Percentiles rank a stretch among this genome's conserved stretches.
These are phyloP conservation scores for Microsporum canis DNA, from an alignment of 2,329 filamentous ascomycete genomes.

Conservation along the genomic window DNA sequence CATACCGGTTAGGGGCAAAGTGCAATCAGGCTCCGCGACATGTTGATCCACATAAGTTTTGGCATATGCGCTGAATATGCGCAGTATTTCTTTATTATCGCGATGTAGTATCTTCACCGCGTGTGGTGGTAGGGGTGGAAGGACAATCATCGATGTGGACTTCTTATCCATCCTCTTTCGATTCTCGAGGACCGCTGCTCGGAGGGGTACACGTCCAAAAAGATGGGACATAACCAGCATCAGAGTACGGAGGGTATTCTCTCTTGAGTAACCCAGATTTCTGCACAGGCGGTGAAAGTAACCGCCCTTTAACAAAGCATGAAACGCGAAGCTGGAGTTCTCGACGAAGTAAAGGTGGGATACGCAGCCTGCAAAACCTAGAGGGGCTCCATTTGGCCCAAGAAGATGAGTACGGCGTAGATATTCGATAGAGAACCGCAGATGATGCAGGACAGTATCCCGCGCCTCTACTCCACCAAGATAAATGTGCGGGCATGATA, in stretches of 20 bases:
- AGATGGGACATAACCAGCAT: constrained; percentile 60
- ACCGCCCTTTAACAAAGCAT: constrained; percentile 58
- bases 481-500: constrained; percentile 59
- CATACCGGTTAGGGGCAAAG: constrained; percentile 49
- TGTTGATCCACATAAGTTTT: constrained; percentile 58
- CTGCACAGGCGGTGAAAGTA: constrained; percentile 57
- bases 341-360: constrained; percentile 67
- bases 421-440: constrained; percentile 73
- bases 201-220: constrained; percentile 46
- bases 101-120: constrained; percentile 46
- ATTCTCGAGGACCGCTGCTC: constrained; percentile 38
- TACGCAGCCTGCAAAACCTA: constrained; percentile 62
- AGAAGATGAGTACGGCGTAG: constrained; percentile 58
- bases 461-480: constrained; percentile 58
- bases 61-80: constrained; percentile 58
- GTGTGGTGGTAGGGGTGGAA: constrained; percentile 50
- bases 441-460: constrained; percentile 60
- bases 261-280: constrained; percentile 32
- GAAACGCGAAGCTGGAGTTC: constrained; percentile 64
- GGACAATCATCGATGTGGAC: constrained; percentile 53
- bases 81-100: constrained; percentile 56
- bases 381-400: constrained; percentile 47
- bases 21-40: constrained; percentile 42
- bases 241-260: constrained; percentile 45
- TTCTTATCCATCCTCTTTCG: constrained; percentile 40